These are phyloP conservation scores for Fusarium domesticum DNA, from an alignment of 2,329 filamentous ascomycete species.

Conservation along the genomic window DNA sequence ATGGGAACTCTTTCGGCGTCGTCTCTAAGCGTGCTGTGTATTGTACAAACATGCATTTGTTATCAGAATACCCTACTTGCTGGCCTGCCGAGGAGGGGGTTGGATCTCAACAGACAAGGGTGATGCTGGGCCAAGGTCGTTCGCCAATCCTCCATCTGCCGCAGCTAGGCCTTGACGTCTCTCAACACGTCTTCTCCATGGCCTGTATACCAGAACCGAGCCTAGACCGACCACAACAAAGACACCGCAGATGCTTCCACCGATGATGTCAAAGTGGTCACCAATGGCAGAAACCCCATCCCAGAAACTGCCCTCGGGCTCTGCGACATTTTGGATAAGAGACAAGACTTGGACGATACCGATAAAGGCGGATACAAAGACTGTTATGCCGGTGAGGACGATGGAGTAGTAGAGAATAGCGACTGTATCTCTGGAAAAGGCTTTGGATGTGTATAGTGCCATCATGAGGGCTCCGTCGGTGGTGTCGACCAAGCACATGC, in stretches of 20 bases:
- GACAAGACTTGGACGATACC: conserved; percentile 81
- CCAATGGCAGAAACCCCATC: conserved; percentile 74
- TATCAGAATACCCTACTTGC: background rate
- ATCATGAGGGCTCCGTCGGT: conserved; percentile 94
- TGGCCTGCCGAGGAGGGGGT: background rate
- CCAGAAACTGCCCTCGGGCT: conserved; percentile 80
- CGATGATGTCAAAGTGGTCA: conserved; percentile 82
- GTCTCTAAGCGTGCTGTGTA: background rate
- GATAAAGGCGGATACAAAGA: conserved; percentile 80
- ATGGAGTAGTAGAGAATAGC: conserved; percentile 93
- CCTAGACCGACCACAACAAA: conserved; percentile 76
- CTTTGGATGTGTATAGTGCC: conserved; percentile 79
- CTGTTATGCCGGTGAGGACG: conserved; percentile 78
- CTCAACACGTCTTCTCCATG: conserved; percentile 63
- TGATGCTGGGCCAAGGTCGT: conserved; percentile 6
- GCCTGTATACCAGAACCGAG: conserved; percentile 72
- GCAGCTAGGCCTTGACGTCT: conserved; percentile 14
- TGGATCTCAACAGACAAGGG: conserved; percentile 2
- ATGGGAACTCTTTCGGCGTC: background rate
- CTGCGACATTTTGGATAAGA: conserved; percentile 71
- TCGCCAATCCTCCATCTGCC: conserved; percentile 9
- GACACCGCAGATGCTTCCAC: conserved; percentile 79
- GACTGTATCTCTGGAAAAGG: conserved; percentile 76
- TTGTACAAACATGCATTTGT: background rate
- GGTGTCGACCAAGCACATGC: conserved; percentile 94